Evolutionary conservation across 306 rosid genomes (phyloP).

Genomic region (Senna siamea): DNA sequence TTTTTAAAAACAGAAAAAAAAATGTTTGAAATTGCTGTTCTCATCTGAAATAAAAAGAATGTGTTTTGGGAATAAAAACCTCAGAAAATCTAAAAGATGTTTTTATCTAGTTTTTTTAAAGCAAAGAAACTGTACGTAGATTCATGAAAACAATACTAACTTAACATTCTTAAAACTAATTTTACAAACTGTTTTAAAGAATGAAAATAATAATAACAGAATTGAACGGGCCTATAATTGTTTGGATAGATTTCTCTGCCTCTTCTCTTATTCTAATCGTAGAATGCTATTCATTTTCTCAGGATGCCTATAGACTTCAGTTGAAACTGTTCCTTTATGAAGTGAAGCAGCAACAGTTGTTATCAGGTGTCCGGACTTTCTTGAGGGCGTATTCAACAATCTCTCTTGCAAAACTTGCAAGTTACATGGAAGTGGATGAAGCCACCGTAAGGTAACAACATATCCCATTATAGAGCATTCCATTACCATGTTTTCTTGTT

Average conservation of each 20-base stretch:
- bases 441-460: slow-evolving; percentile 76
- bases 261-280: slow-evolving; percentile 13
- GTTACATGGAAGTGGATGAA: slow-evolving; percentile 97
- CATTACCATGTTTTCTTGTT: slow-evolving; percentile 11
- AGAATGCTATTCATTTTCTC: slow-evolving; percentile 37
- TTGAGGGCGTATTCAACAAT: slow-evolving; percentile 88
- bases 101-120: too few relatives aligned
- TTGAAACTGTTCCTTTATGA: slow-evolving; percentile 91
- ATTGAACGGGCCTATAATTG: not conserved
- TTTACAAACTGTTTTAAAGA: too few relatives aligned
- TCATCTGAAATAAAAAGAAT: too few relatives aligned
- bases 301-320: slow-evolving; percentile 98
- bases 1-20: too few relatives aligned
- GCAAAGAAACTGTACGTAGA: too few relatives aligned
- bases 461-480: slow-evolving; percentile 20
- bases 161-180: too few relatives aligned
- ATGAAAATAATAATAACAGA: too few relatives aligned
- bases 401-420: slow-evolving; percentile 82
- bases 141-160: too few relatives aligned
- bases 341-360: slow-evolving; percentile 93
- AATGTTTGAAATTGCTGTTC: too few relatives aligned
- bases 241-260: slow-evolving; percentile 13
- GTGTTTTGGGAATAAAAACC: too few relatives aligned
- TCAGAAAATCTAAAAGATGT: too few relatives aligned
- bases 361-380: slow-evolving; percentile 89